Evolutionary conservation across 108 stramenopile species (phyloP).

Genomic region (Skeletonema grethae): DNA sequence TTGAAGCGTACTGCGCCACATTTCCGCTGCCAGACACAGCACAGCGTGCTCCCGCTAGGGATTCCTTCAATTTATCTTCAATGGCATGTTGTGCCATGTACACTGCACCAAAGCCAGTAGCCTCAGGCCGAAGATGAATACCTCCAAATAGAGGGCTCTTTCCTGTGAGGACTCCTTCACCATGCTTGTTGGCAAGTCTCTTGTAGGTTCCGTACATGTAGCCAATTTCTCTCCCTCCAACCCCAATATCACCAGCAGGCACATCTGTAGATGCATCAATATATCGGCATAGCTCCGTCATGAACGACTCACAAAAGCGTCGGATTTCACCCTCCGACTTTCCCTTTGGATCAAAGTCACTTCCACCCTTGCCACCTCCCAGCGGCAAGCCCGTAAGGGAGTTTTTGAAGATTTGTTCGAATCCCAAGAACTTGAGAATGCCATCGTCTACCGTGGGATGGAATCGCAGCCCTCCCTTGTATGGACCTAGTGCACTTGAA

Average conservation of each 20-base stretch:
- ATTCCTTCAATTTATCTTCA: constrained; percentile 48
- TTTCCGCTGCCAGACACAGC: constrained; percentile 78
- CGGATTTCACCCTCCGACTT: constrained; percentile 75
- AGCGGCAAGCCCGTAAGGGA: constrained; percentile 75
- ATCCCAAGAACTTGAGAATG: constrained; percentile 85
- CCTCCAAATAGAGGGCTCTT: constrained; percentile 72
- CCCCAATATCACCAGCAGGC: constrained; percentile 89
- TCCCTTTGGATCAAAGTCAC: constrained; percentile 85
- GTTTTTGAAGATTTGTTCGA: constrained; percentile 88
- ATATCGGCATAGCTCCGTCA: constrained; percentile 69
- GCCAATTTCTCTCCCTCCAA: constrained; percentile 82
- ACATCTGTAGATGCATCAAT: constrained; percentile 79
- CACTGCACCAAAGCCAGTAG: constrained; percentile 77
- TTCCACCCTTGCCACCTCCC: constrained; percentile 57
- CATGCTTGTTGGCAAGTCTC: constrained; percentile 64
- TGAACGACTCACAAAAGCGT: constrained; percentile 85
- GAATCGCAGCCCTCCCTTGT: constrained; percentile 93
- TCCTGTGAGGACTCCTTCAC: constrained; percentile 78
- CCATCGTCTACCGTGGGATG: constrained; percentile 88
- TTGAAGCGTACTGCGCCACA: constrained; percentile 68
- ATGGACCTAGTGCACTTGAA: constrained; percentile 88
- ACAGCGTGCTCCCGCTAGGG: constrained; percentile 60
- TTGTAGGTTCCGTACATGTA: constrained; percentile 87
- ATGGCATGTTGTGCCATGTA: constrained; percentile 76
- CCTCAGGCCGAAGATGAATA: constrained; percentile 69